These are phyloP conservation scores for baker's yeast (Saccharomyces cerevisiae) DNA, from an alignment of 805 yeast species.

Conservation along the genomic window DNA sequence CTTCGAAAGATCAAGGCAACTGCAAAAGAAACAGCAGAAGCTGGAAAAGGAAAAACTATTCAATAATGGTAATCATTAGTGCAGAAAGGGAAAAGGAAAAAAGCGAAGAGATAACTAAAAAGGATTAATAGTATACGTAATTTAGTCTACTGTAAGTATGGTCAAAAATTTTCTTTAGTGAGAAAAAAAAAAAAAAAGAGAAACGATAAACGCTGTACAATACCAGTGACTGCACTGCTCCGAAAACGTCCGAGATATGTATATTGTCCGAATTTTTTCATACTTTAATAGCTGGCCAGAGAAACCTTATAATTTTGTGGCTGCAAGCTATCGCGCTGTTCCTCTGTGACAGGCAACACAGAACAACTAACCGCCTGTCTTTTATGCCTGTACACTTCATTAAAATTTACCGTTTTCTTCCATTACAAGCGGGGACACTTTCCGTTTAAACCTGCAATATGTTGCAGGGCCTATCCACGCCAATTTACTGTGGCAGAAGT, in stretches of 20 bases:
- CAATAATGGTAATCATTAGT: neutral
- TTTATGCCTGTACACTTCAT: neutral
- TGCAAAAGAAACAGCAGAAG: slow-evolving; percentile 33
- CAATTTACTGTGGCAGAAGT: neutral
- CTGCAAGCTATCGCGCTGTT: neutral
- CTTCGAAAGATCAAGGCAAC: slow-evolving; percentile 65
- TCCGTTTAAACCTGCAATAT: neutral
- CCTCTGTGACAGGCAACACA: neutral
- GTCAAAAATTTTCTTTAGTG: neutral
- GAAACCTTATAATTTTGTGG: neutral
- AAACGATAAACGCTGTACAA: neutral
- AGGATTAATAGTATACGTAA: neutral
- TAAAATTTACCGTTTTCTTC: neutral
- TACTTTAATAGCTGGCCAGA: neutral
- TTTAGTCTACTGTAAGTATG: neutral
- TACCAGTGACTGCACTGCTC: neutral
- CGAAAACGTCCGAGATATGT: neutral
- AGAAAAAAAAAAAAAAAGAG: neutral
- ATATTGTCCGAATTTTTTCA: neutral
- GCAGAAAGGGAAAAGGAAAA: neutral
- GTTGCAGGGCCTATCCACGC: neutral
- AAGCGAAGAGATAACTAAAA: neutral
- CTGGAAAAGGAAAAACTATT: slow-evolving; percentile 5
- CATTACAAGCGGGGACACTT: neutral
- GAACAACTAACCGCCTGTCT: neutral